phyloP scores from a whole-genome alignment of 306 rosid genomes.

The Quercus alba region DNA sequence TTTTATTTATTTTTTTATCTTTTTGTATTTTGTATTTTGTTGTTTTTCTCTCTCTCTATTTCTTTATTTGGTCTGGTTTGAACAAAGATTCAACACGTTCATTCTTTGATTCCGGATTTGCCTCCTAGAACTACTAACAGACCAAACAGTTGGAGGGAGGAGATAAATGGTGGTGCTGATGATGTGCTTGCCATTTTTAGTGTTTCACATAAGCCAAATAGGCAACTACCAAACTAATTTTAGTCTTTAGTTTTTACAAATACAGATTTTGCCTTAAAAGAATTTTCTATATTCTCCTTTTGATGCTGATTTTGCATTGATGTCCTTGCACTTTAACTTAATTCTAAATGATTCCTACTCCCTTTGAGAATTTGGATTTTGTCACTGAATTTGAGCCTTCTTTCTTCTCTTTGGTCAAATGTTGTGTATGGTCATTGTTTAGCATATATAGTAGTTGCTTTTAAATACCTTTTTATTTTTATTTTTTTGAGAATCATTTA shows the following conservation, averaged over 20 bases:
- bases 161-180: conserved; percentile 27
- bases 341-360: neutral
- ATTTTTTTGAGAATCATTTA: too few species aligned
- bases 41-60: neutral
- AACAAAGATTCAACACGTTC: conserved; percentile 42
- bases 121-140: conserved; percentile 57
- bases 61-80: conserved; percentile 38
- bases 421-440: neutral
- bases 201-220: conserved; percentile 7
- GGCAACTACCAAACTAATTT: conserved; percentile 27
- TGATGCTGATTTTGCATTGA: neutral
- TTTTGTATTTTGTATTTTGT: neutral
- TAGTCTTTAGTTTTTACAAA: conserved; percentile 4
- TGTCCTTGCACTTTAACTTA: neutral
- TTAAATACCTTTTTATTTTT: too few species aligned
- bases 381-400: neutral
- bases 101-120: conserved; percentile 46
- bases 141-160: conserved; percentile 58
- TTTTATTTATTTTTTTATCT: neutral
- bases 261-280: neutral
- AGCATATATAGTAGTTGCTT: too few species aligned
- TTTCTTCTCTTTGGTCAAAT: neutral
- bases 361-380: neutral
- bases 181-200: conserved; percentile 53
- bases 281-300: neutral